Conservation (phyloP, 75 land plant genomes). For the Cupressus sempervirens region DNA sequence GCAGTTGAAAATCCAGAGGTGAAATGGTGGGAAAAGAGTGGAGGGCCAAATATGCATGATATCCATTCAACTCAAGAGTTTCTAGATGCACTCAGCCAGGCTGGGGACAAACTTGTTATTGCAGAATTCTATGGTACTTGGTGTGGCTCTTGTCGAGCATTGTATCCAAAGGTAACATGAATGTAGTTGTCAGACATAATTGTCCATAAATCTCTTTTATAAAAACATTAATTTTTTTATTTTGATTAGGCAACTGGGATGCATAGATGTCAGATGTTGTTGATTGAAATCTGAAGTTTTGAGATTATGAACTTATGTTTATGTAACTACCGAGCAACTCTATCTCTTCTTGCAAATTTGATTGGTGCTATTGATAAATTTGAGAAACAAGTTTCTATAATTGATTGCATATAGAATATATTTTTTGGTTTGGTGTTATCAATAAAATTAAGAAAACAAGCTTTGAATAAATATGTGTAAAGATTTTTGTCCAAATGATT, state of each 20-base stretch:
- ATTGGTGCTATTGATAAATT: neutral
- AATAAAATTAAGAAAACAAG: neutral
- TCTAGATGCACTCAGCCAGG: conserved; percentile 57
- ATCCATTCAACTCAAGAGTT: conserved; percentile 85
- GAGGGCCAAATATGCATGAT: conserved; percentile 78
- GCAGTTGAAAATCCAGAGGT: conserved; percentile 60
- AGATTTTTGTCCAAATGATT: neutral
- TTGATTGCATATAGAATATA: neutral
- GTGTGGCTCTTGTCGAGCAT: conserved; percentile 97
- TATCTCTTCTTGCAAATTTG: neutral
- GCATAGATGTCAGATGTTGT: neutral
- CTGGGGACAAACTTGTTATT: conserved; percentile 86
- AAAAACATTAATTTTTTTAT: neutral
- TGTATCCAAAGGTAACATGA: conserved; percentile 78
- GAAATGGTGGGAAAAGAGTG: conserved; percentile 96
- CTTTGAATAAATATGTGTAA: neutral
- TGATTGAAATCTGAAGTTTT: conserved; percentile 3
- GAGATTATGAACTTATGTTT: neutral
- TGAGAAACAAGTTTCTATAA: neutral
- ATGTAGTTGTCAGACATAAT: neutral
- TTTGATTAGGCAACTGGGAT: neutral
- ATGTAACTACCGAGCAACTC: neutral
- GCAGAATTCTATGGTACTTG: conserved; percentile 96
- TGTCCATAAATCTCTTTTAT: neutral
- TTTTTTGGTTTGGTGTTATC: neutral